Percentiles rank a stretch among this genome's conserved stretches.
These are phyloP conservation scores for Talaromyces sp. DNA, from an alignment of 2,329 filamentous ascomycete species.

Conservation along the genomic window DNA sequence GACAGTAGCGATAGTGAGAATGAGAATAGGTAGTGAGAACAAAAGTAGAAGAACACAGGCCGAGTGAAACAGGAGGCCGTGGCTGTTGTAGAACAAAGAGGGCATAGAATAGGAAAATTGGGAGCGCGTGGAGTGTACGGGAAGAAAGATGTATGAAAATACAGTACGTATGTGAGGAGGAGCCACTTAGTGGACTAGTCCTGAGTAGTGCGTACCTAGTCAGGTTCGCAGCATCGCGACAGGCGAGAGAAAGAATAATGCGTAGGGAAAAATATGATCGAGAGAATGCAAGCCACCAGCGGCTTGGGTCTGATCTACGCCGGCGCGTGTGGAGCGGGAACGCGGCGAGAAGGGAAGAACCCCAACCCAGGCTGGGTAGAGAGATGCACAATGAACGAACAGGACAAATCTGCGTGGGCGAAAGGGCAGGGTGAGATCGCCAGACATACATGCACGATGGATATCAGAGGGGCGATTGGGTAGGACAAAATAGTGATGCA, in stretches of 20 bases:
- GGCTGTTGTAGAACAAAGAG: conserved; percentile 5
- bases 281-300: conserved; percentile 14
- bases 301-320: conserved; percentile 18
- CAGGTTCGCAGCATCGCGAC: not conserved
- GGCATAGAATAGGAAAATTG: conserved; percentile 8
- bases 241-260: not conserved
- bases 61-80: conserved; percentile 14
- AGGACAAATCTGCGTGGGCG: not conserved
- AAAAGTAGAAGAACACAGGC: conserved; percentile 11
- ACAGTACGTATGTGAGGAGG: conserved; percentile 9
- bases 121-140: conserved; percentile 6
- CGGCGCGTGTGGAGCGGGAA: conserved; percentile 20
- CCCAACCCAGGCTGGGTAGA: not conserved
- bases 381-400: not conserved
- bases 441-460: not conserved
- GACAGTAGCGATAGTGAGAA: not conserved
- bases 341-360: conserved; percentile 12
- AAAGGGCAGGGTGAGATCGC: not conserved
- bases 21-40: not conserved
- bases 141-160: conserved; percentile 15
- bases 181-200: conserved; percentile 5
- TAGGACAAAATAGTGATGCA: not conserved
- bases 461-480: not conserved
- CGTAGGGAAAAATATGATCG: not conserved
- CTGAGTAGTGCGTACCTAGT: not conserved